These are phyloP conservation scores for Picochlorum sp. DNA, from an alignment of 139 green algal genomes.

Conservation along the genomic window DNA sequence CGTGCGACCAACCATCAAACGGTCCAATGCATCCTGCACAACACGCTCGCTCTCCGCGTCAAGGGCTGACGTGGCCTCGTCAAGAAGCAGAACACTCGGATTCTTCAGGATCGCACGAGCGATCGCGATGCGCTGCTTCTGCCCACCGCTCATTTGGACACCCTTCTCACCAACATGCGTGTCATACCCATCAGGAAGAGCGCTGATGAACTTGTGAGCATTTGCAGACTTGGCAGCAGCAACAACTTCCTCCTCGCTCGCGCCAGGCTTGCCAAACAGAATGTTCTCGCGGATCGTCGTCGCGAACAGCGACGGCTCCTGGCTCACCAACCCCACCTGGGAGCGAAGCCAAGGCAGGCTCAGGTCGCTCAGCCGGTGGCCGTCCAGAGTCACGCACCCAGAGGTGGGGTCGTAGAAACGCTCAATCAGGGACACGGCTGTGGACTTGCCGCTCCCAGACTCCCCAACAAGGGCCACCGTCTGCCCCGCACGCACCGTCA, in stretches of 20 bases:
- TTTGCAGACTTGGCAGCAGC: constrained; percentile 62
- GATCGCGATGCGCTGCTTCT: constrained; percentile 84
- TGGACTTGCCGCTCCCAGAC: constrained; percentile 84
- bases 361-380: constrained; percentile 57
- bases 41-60: constrained; percentile 54
- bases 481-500: constrained; percentile 58
- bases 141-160: constrained; percentile 50
- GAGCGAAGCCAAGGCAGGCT: constrained; percentile 65
- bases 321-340: constrained; percentile 54
- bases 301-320: constrained; percentile 87
- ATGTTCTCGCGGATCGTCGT: constrained; percentile 74
- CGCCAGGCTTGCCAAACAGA: constrained; percentile 42
- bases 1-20: constrained; percentile 37
- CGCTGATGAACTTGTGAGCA: constrained; percentile 67
- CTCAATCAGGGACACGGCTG: constrained; percentile 77
- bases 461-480: constrained; percentile 84
- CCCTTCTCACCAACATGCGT: constrained; percentile 39
- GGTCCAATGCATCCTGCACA: constrained; percentile 52
- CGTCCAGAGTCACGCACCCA: constrained; percentile 65
- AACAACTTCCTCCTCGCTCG: constrained; percentile 43
- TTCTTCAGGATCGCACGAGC: constrained; percentile 69
- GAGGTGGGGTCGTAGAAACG: constrained; percentile 81
- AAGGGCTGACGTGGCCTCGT: constrained; percentile 83
- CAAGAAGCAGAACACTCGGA: constrained; percentile 62
- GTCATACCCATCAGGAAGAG: constrained; percentile 51